Evolutionary conservation across 495 filamentous ascomycete species (phyloP).

Genomic region (Penicillium atrosanguineum): DNA sequence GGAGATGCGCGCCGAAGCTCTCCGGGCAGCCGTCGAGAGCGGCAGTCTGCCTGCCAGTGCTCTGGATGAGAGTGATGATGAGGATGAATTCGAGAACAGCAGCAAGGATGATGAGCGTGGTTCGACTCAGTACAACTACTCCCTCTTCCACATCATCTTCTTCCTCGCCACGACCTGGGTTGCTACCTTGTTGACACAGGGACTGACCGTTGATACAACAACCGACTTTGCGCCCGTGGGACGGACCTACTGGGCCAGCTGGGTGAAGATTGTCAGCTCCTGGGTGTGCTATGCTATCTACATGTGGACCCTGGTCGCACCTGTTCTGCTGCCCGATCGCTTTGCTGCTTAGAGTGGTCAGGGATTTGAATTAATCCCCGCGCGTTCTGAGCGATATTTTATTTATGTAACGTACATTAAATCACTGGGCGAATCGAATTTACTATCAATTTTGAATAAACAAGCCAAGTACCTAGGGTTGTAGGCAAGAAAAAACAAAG

Average conservation of each 20-base stretch:
- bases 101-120: constrained; percentile 79
- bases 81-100: constrained; percentile 52
- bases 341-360: constrained; percentile 56
- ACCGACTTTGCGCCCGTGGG: constrained; percentile 87
- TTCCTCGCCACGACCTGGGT: constrained; percentile 95
- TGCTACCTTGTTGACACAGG: constrained; percentile 85
- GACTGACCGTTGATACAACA: constrained; percentile 62
- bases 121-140: constrained; percentile 93
- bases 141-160: constrained; percentile 97
- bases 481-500: constrained; percentile 3
- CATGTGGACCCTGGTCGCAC: constrained; percentile 86
- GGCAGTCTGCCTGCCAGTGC: constrained; percentile 90
- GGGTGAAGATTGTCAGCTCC: constrained; percentile 97
- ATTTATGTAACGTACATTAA: constrained; percentile 6
- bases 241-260: constrained; percentile 94
- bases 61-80: constrained; percentile 74
- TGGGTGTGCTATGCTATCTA: constrained; percentile 98
- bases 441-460: background rate
- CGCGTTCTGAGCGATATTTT: constrained; percentile 22
- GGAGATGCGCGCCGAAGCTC: constrained; percentile 88
- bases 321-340: constrained; percentile 78
- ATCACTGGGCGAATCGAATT: background rate
- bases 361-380: constrained; percentile 11
- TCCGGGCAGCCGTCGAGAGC: constrained; percentile 87
- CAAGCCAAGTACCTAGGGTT: background rate